Evolutionary conservation across 23 red algal genomes (phyloP), one percentile per base, ranked within the genome.

Genomic region (Gracilariopsis chorda): DNA sequence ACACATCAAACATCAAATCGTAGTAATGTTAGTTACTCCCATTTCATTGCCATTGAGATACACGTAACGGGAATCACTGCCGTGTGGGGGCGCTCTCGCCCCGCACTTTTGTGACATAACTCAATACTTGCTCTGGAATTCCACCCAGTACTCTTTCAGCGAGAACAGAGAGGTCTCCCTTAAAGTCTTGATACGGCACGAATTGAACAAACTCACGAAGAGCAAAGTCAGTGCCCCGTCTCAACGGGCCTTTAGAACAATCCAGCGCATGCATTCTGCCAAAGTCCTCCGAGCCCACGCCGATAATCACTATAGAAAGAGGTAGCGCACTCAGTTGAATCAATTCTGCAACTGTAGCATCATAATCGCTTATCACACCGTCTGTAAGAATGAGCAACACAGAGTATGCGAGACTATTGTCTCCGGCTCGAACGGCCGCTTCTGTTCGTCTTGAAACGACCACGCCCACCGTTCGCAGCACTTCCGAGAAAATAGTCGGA

Each of bases 131-230:
- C 5, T 91, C 88, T 6, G 88, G 88, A 39, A 91, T 91, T 10
- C 77, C 75, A 19, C 88, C 88, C 42, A 91, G 51, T 27, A 91
- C 88, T 7, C 49, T 32, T 34, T 80, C 74, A 13, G 75, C 77
- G 37, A 91, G 36, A 21, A 49, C 44, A 23, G 88, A 91, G 12
- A 91, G 46, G 33, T 91, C 77, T 34, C 88, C 88, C 58, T 74
- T 62, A 58, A 96, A 96, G 32, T 88, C 61, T 36, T 87, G 88
- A 65, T 86, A 92, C 13, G 87, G 78, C 68, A 96, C 88, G 73
- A 96, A 96, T 56, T 96, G 94, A 13, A 96, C 79, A 90, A 96
- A 92, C 33, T 92, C 75, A 17, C 94, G 88, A 16, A 74, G 20
- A 13, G 88, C 81, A 62, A 55, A 69, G 7, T 90, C 76, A 19